phyloP scores from a whole-genome alignment of 169 alveolate species.

The Nephromyces sp. region DNA sequence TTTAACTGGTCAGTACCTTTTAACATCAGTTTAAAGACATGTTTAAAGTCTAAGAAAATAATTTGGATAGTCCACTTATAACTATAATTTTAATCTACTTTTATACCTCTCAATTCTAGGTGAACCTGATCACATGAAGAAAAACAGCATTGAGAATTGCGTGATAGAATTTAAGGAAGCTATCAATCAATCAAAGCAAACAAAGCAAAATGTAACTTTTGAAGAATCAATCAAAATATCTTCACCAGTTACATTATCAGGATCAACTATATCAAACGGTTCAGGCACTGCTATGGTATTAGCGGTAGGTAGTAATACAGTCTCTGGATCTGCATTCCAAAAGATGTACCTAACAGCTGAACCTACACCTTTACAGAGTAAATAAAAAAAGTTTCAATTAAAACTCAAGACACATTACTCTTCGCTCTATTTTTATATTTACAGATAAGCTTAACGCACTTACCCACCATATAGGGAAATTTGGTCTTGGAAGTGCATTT shows the following conservation, averaged over 20 bases:
- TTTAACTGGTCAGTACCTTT: conserved; percentile 67
- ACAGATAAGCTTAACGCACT: conserved; percentile 49
- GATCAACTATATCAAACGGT: conserved; percentile 71
- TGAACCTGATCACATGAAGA: background rate
- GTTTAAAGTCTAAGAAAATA: too few relatives aligned
- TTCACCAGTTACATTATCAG: conserved; percentile 66
- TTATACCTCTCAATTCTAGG: background rate
- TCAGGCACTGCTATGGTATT: conserved; percentile 60
- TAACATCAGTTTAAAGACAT: too few relatives aligned
- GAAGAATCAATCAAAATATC: conserved; percentile 26
- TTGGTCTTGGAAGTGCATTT: conserved; percentile 51
- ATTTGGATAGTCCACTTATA: too few relatives aligned
- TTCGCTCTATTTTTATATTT: background rate
- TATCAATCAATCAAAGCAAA: background rate
- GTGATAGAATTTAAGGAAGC: background rate
- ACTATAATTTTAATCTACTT: too few relatives aligned
- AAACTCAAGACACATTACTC: background rate
- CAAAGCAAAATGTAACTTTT: background rate
- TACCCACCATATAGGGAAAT: conserved; percentile 57
- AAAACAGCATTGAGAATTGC: background rate
- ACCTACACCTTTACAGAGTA: conserved; percentile 61
- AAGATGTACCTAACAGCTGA: conserved; percentile 35
- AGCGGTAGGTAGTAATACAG: conserved; percentile 70
- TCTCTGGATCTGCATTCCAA: conserved; percentile 46
- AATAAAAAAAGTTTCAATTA: background rate